Evolutionary conservation across 306 rosid genomes (phyloP), one percentile per base, ranked within the genome.

Genomic region (Prunus armeniaca): DNA sequence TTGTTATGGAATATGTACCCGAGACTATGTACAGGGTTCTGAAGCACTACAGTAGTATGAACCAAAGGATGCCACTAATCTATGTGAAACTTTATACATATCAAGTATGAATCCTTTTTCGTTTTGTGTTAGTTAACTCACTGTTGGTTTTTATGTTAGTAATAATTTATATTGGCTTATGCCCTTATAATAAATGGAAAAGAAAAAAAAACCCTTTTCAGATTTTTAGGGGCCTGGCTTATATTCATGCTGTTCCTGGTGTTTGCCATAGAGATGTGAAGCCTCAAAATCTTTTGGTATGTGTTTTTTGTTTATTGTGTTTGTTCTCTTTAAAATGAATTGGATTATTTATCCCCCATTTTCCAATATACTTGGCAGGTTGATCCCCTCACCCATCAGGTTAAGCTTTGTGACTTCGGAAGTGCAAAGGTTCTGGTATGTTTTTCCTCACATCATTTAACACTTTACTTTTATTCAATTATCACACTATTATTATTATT

Each of bases 401-500:
- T 95, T 62, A 95, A 92, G 87, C 96, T 95, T 72, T 92, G 97
- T 49, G 98, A 95, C 78, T 92, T 92, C 50, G 98, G 98, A 80
- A 92, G 98, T 80, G 98, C 98, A 52, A 95, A 95, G 89, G 88
- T 90, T 76, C 79, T 94, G 89, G 98, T 94, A 91, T 73, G 88
- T 65, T 62, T 71, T 24, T 84, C 20, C 50, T 47, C 15, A 19
- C 20, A 15, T 69, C 56, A 63, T 72, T 27, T 50, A 52, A 52
- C 63, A 17, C 67, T 61, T 69, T 57, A 63, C 51, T 47, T 76
- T 76, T 12, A 15, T 63, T 34, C 55, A 70, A 22, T 3, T 62
- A 65, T 69, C 57, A 18, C 20, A 77, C 13, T 38, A 30, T 28
- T 74, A 66, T 4, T 5, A 0, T 32, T 38, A 0, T 6, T 34